Base-by-base conservation (phyloP, 1,284 basidiomycete species). In the Xanthoconium separans region DNA sequence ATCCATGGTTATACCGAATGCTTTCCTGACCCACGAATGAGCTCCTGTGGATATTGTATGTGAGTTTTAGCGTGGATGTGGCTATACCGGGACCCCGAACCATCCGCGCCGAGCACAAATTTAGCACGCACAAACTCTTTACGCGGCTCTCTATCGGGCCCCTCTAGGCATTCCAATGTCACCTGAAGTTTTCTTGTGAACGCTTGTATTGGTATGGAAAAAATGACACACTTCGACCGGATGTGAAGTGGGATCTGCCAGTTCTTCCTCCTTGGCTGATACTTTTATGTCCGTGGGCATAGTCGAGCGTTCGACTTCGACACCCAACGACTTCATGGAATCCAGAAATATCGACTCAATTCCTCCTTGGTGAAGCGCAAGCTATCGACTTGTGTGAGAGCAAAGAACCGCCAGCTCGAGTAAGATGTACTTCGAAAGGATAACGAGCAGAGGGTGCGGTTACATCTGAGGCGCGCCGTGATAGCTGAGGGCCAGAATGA, bases 301-400 rank as follows among this genome's bases (percentile, higher is more conserved):
- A 5, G 65, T 65, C 11, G 70, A 64, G 6, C 87, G 77, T 40
- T 82, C 79, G 24, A 91, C 85, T 57, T 76, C 63, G n/a, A 37
- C 6, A 85, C 57, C 6, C 80, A 81, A 58, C 76, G 68, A n/a
- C 16, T 58, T 70, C 77, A 89, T 80, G 0, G 83, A 81, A 60
- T 89, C 85, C 30, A 87, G 60, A 63, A 91, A 86, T 29, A 89
- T 80, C 1, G 76, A 69, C 66, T 91, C 88, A 42, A 91, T 89
- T 4, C 79, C 81, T 3, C 87, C 88, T 73, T 91, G 88, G 59
- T 89, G 84, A 16, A 89, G 72, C 0, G 87, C 89, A 6, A 81
- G 6, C 52, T 54, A 33, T 37, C n/a, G 30, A 22, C 4, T 12
- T 27, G 16, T 50, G 29, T 47, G 20, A 58, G 40, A 47, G 42